phyloP scores from a whole-genome alignment of 2,329 filamentous ascomycete species.

The Aspergillus udagawae region DNA sequence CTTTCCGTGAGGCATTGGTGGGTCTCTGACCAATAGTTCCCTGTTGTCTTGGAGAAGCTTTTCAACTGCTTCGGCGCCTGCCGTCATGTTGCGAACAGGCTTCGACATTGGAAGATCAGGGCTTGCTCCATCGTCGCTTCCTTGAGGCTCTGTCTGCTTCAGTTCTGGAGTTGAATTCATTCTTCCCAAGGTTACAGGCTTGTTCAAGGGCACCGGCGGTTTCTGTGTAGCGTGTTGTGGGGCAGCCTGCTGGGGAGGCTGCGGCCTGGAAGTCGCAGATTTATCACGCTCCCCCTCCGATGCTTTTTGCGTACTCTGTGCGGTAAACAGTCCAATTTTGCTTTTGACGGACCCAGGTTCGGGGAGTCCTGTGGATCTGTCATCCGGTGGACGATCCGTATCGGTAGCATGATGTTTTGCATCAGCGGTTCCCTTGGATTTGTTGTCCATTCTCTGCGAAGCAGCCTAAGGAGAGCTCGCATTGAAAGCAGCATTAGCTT shows the following conservation, averaged over 20 bases:
- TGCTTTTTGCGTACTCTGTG: conserved; percentile 9
- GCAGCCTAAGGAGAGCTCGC: conserved; percentile 17
- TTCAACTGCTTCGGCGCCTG: conserved; percentile 3
- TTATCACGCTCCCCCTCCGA: conserved; percentile 11
- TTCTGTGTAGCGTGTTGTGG: conserved; percentile 32
- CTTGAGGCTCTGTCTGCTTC: conserved; percentile 6
- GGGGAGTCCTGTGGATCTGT: conserved; percentile 22
- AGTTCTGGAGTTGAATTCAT: conserved; percentile 1
- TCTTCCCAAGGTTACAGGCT: conserved; percentile 1
- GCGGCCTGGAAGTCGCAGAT: conserved; percentile 13
- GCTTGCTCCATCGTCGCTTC: conserved; percentile 8
- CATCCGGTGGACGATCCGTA: conserved; percentile 9
- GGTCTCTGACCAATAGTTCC: background rate
- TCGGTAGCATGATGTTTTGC: conserved; percentile 15
- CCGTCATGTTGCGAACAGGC: conserved; percentile 17
- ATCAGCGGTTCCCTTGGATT: conserved; percentile 15
- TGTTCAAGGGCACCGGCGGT: conserved; percentile 20
- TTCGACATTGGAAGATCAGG: conserved; percentile 21
- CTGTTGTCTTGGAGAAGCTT: conserved; percentile 2
- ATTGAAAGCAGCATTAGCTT: conserved; percentile 36
- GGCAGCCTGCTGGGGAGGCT: conserved; percentile 30
- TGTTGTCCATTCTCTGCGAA: conserved; percentile 14
- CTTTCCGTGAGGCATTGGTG: conserved; percentile 10
- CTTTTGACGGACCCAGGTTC: conserved; percentile 36
- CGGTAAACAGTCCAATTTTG: conserved; percentile 34